Percentiles rank a stretch among this genome's conserved stretches.
These are phyloP conservation scores for Platanthera guangdongensis DNA, from an alignment of 106 monocot genomes.

Conservation along the genomic window DNA sequence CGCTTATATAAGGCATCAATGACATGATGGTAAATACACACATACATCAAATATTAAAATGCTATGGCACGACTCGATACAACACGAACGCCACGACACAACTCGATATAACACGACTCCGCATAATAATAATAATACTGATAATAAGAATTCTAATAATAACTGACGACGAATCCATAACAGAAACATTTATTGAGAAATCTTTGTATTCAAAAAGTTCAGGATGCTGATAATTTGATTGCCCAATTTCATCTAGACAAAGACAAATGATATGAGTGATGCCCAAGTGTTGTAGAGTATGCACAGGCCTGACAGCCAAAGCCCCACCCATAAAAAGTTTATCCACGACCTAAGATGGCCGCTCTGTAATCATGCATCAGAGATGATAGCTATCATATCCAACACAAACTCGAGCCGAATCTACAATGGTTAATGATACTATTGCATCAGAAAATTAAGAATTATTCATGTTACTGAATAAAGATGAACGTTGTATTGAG, in stretches of 20 bases:
- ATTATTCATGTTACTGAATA: neutral
- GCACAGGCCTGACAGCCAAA: constrained; percentile 59
- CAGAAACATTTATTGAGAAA: constrained; percentile 81
- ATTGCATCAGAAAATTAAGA: neutral
- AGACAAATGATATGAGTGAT: constrained; percentile 87
- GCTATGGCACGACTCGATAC: too few relatives aligned
- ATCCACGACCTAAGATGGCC: constrained; percentile 56
- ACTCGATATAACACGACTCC: too few relatives aligned
- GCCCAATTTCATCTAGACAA: constrained; percentile 95
- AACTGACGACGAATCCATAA: too few relatives aligned
- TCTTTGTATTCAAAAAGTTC: constrained; percentile 84
- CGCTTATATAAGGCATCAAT: too few relatives aligned
- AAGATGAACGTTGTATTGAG: neutral
- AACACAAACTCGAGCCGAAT: constrained; percentile 89
- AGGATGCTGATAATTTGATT: constrained; percentile 86
- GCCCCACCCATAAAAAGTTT: constrained; percentile 91
- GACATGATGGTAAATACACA: too few relatives aligned
- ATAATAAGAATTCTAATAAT: too few relatives aligned
- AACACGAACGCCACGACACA: too few relatives aligned
- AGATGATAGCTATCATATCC: constrained; percentile 73
- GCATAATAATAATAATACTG: too few relatives aligned
- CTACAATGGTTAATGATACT: constrained; percentile 22
- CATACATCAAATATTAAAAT: too few relatives aligned
- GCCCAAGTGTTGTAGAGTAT: constrained; percentile 81
- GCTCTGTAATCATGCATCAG: constrained; percentile 84